Percentiles rank a stretch among this genome's conserved stretches.
phyloP scores from a whole-genome alignment of 2,329 filamentous ascomycete species.

The Ilyonectria robusta region DNA sequence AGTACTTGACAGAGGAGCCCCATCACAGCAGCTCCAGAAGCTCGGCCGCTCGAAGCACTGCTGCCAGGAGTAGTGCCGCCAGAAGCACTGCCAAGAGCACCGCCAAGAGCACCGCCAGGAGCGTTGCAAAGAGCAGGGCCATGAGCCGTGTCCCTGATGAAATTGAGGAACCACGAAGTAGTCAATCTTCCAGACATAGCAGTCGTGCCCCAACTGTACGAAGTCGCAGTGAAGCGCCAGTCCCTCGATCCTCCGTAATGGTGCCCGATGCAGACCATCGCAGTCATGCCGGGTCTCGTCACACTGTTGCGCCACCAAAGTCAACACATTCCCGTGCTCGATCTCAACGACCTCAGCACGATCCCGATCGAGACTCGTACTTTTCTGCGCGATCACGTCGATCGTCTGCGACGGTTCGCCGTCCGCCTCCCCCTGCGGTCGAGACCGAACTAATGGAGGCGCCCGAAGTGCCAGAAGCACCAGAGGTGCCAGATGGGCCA shows the following conservation, averaged over 20 bases:
- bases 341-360: constrained; percentile 43
- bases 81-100: constrained; percentile 34
- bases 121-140: constrained; percentile 37
- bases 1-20: constrained; percentile 44
- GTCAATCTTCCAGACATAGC: constrained; percentile 55
- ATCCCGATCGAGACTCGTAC: constrained; percentile 60
- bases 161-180: constrained; percentile 57
- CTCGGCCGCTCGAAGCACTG: constrained; percentile 34
- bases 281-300: constrained; percentile 57
- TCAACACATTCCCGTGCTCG: constrained; percentile 43
- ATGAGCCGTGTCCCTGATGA: constrained; percentile 49
- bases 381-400: constrained; percentile 57
- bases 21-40: constrained; percentile 34
- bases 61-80: constrained; percentile 26
- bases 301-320: constrained; percentile 49
- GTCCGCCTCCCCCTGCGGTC: constrained; percentile 43
- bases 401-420: constrained; percentile 43
- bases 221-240: constrained; percentile 58
- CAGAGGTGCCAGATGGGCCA: constrained; percentile 37
- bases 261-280: constrained; percentile 58
- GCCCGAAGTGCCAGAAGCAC: constrained; percentile 31
- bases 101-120: constrained; percentile 38
- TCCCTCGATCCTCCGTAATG: constrained; percentile 55
- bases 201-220: constrained; percentile 51
- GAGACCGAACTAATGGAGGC: constrained; percentile 48